Percentiles rank a stretch among this genome's conserved stretches.
phyloP scores from a whole-genome alignment of 2,329 filamentous ascomycete genomes.

The Fusarium odoratissimum region DNA sequence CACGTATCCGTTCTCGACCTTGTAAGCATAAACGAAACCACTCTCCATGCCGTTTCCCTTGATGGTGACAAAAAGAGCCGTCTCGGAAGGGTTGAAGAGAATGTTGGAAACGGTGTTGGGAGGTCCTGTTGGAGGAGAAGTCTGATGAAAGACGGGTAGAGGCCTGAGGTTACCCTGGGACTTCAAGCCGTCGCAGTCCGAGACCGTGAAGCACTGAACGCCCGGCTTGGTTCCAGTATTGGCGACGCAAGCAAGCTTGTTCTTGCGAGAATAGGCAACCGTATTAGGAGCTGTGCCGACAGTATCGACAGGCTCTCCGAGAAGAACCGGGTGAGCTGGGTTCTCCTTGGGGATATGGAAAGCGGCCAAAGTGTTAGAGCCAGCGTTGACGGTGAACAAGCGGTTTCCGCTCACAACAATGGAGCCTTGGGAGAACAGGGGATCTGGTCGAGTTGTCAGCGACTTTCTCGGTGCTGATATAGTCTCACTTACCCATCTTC shows the following conservation, averaged over 20 bases:
- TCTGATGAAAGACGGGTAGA: background rate
- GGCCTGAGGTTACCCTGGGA: background rate
- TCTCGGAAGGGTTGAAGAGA: slow-evolving; percentile 13
- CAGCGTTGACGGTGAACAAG: slow-evolving; percentile 8
- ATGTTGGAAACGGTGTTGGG: slow-evolving; percentile 6
- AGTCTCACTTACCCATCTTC: background rate
- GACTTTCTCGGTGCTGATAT: accelerated
- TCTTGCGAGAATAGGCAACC: slow-evolving; percentile 2
- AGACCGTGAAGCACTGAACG: slow-evolving; percentile 8
- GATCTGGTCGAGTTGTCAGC: background rate
- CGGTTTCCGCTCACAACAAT: background rate
- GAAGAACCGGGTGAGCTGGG: background rate
- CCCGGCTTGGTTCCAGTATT: slow-evolving; percentile 13
- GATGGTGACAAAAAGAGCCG: background rate
- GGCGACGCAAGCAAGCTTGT: slow-evolving; percentile 5
- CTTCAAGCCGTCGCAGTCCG: background rate
- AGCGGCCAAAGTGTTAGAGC: slow-evolving; percentile 3
- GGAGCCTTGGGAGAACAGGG: background rate
- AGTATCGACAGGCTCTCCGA: background rate
- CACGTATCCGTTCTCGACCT: background rate
- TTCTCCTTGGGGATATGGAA: slow-evolving; percentile 7
- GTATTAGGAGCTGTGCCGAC: slow-evolving; percentile 6
- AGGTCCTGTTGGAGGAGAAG: background rate
- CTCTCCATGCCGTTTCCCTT: background rate
- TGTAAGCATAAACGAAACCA: slow-evolving; percentile 7